These are phyloP conservation scores for Hymenoscyphus fraxineus DNA, from an alignment of 2,329 filamentous ascomycete species.

Conservation along the genomic window DNA sequence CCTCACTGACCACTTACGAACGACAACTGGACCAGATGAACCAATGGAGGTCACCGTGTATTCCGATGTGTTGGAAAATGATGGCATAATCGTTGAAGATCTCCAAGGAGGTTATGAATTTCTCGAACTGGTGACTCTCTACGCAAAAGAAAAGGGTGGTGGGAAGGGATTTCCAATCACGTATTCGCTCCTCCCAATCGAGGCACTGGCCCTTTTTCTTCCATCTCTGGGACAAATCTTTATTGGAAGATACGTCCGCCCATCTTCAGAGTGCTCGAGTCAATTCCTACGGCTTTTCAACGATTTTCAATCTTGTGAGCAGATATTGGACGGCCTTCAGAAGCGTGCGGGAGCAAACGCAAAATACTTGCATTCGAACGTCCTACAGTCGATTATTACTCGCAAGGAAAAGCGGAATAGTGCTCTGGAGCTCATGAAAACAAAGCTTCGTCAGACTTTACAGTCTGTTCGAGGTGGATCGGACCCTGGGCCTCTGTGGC, in stretches of 20 bases:
- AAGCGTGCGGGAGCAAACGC: not conserved
- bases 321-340: not conserved
- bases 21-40: not conserved
- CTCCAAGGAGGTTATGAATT: slow-evolving; percentile 26
- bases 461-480: slow-evolving; percentile 20
- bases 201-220: slow-evolving; percentile 21
- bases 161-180: slow-evolving; percentile 28
- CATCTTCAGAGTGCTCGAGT: slow-evolving; percentile 14
- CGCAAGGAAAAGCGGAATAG: not conserved
- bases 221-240: not conserved
- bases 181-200: slow-evolving; percentile 30
- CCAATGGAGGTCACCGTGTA: slow-evolving; percentile 20
- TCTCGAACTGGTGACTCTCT: slow-evolving; percentile 21
- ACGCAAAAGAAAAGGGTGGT: slow-evolving; percentile 21
- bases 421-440: not conserved
- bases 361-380: not conserved
- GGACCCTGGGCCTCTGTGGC: slow-evolving; percentile 13
- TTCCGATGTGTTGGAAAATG: slow-evolving; percentile 21
- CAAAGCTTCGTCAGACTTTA: slow-evolving; percentile 1
- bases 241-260: not conserved
- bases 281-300: slow-evolving; percentile 3
- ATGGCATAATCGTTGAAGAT: slow-evolving; percentile 17
- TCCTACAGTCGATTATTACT: not conserved
- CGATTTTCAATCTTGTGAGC: not conserved
- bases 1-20: not conserved